These are phyloP conservation scores for Plasmodium inui DNA, from an alignment of 169 alveolate genomes.

Conservation along the genomic window DNA sequence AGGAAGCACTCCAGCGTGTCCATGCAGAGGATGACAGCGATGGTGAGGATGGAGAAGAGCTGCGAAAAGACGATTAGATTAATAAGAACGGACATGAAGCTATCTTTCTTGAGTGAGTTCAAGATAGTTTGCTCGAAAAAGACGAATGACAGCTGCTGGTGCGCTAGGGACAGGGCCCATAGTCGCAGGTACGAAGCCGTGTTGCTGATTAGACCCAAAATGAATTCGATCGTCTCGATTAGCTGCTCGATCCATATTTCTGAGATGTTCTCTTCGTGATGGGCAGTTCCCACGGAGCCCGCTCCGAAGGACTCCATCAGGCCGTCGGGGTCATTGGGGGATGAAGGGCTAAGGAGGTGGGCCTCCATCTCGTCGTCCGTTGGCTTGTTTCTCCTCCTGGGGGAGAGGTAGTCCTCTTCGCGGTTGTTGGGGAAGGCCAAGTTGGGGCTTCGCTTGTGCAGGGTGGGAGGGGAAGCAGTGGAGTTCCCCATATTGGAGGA, in stretches of 20 bases:
- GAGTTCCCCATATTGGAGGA: not conserved
- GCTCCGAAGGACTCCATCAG: not conserved
- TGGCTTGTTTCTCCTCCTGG: conserved; percentile 1
- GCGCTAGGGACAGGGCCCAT: conserved; percentile 99
- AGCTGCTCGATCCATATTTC: conserved; percentile 96
- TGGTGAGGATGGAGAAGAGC: conserved; percentile 93
- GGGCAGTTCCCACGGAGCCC: conserved; percentile 50
- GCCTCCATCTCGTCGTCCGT: conserved; percentile 80
- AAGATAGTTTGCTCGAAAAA: conserved; percentile 91
- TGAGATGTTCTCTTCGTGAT: conserved; percentile 81
- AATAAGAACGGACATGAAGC: conserved; percentile 60
- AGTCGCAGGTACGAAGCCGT: conserved; percentile 99
- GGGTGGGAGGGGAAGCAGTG: not conserved
- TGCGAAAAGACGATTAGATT: conserved; percentile 87
- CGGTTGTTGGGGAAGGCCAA: not conserved
- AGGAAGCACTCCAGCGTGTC: conserved; percentile 99
- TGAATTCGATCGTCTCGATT: conserved; percentile 99
- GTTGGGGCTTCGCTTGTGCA: not conserved
- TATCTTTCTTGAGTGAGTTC: conserved; percentile 59
- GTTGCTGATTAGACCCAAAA: conserved; percentile 97
- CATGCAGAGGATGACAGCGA: conserved; percentile 97
- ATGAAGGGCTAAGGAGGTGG: conserved; percentile 77
- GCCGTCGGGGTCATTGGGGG: conserved; percentile 37
- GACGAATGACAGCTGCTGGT: conserved; percentile 96
- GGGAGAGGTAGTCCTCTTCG: not conserved